Percentiles rank a stretch among this genome's conserved stretches.
Conservation (phyloP, 129 eudicot species). For the Glebionis coronaria region DNA sequence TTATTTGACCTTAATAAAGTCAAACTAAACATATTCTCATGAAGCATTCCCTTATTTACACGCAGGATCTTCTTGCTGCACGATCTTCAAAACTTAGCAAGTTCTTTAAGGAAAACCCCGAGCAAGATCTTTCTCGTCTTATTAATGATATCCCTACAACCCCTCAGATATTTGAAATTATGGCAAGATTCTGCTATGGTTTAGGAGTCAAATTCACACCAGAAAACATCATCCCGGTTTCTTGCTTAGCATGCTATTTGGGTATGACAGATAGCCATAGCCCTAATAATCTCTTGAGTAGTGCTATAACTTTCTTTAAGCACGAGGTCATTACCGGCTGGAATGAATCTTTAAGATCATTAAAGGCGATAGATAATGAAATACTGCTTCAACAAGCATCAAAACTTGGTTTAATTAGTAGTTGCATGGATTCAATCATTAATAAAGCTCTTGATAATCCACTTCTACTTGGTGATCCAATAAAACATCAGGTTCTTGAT, state of each 20-base stretch:
- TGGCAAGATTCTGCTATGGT: conserved; percentile 17
- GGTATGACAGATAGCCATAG: conserved; percentile 16
- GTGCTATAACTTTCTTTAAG: conserved; percentile 10
- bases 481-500: not conserved
- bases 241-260: conserved; percentile 17
- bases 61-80: conserved; percentile 13
- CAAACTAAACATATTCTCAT: not conserved
- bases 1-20: not conserved
- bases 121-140: conserved; percentile 17
- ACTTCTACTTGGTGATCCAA: conserved; percentile 39
- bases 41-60: not conserved
- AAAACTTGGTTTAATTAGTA: conserved; percentile 30
- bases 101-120: conserved; percentile 10
- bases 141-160: not conserved
- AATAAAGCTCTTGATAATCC: conserved; percentile 35
- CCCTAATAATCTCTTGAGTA: conserved; percentile 9
- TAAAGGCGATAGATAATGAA: not conserved
- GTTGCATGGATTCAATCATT: conserved; percentile 34
- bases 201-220: not conserved
- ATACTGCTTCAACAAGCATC: conserved; percentile 27
- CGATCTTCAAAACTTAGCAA: conserved; percentile 12
- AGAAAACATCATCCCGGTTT: conserved; percentile 11
- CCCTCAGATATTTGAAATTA: not conserved
- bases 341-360: conserved; percentile 17
- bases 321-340: not conserved